Evolutionary conservation across 2,329 filamentous ascomycete genomes (phyloP), one percentile per base, ranked within the genome.

Genomic region (Geoglossum cookeanum): DNA sequence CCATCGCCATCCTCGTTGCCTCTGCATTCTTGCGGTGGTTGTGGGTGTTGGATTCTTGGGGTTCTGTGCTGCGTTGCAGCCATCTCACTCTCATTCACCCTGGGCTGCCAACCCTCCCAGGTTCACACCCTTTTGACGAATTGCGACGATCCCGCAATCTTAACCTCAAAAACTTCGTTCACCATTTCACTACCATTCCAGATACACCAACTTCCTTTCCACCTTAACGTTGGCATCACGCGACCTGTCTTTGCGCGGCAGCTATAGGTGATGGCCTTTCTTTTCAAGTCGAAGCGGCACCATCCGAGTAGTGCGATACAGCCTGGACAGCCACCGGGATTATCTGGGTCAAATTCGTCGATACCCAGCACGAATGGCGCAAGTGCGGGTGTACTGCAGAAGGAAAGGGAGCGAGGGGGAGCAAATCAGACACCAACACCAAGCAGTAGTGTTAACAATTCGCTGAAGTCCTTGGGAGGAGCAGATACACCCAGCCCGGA

Each of bases 211-310:
- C 17, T 2, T 32, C 22, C 22, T 2, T 22, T 22, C 22, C 22
- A 22, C 22, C 22, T 22, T 22, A 22, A 22, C 30, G 7, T 22
- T 37, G 49, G 22, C 30, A 33, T 11, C 17, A 37, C 33, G 7
- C 32, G 49, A 17, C 22, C 49, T 13, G 49, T 32, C n/a, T 35
- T 32, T 32, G 49, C 49, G 49, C 49, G 32, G 49, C 37, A 53
- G 30, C 15, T 22, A 35, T 27, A 37, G 22, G 30, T 33, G 15
- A 89, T 89, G 85, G 82, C 85, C 63, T 89, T 89, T 70, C 77
- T 89, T 60, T 89, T 89, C 75, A 87, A 87, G 70, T 86, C 83
- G 58, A 89, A 88, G 72, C 88, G 87, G 71, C 78, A 79, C 66
- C 78, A 79, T 66, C 81, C 84, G 69, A 80, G 83, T 64, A 78